These are phyloP conservation scores for Neurospora africana DNA, from an alignment of 495 filamentous ascomycete genomes.

Conservation along the genomic window DNA sequence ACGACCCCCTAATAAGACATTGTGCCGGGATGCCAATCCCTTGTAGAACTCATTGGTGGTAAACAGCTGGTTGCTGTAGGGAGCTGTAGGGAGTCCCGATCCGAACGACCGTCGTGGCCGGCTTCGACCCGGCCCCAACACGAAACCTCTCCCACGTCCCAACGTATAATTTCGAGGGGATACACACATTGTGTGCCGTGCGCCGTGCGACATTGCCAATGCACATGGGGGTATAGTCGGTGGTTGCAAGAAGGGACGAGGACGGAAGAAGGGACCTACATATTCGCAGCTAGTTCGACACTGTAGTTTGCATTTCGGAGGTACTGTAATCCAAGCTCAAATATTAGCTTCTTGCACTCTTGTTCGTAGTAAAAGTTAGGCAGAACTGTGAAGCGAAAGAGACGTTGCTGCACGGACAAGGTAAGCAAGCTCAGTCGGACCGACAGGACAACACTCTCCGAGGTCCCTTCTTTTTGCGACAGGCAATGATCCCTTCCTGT, in stretches of 20 bases:
- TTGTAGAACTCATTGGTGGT: constrained; percentile 10
- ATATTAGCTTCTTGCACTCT: not conserved
- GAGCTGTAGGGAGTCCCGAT: not conserved
- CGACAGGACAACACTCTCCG: constrained; percentile 1
- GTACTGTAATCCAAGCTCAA: constrained; percentile 17
- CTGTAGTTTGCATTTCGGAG: constrained; percentile 33
- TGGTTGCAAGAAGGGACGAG: not conserved
- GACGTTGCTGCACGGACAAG: not conserved
- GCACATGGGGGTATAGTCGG: not conserved
- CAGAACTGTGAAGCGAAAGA: not conserved
- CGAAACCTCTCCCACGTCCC: not conserved
- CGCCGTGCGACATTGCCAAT: not conserved
- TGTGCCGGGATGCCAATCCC: constrained; percentile 21
- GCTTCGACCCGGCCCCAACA: constrained; percentile 1
- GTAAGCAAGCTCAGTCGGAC: constrained; percentile 6
- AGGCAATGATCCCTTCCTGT: not conserved
- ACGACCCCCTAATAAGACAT: constrained; percentile 15
- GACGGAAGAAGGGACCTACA: constrained; percentile 29
- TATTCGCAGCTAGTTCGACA: constrained; percentile 39
- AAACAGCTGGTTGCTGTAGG: not conserved
- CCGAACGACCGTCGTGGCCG: not conserved
- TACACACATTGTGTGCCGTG: not conserved
- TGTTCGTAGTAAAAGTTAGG: not conserved
- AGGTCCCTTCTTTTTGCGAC: not conserved
- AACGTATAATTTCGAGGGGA: not conserved